phyloP scores from a whole-genome alignment of 1,284 basidiomycete species.

The Heterobasidion irregulare region DNA sequence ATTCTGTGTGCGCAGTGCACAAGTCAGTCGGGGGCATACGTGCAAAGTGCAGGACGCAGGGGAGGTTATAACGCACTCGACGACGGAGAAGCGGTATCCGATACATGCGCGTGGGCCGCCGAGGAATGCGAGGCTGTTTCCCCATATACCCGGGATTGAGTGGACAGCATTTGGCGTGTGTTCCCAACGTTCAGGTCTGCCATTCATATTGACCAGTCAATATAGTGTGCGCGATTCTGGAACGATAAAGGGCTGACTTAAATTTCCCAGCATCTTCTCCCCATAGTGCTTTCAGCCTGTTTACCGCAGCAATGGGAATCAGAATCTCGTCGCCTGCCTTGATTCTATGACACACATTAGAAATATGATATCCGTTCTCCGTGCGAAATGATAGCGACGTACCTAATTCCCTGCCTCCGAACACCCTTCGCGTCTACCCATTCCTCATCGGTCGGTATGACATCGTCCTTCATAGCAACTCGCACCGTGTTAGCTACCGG shows the following conservation, averaged over 20 bases:
- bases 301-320: slow-evolving; percentile 9
- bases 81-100: slow-evolving; percentile 36
- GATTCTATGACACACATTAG: slow-evolving; percentile 3
- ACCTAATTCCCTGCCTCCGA: slow-evolving; percentile 11
- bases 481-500: slow-evolving; percentile 53
- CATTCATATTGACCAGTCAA: neutral
- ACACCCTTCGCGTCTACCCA: slow-evolving; percentile 15
- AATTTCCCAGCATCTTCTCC: slow-evolving; percentile 22
- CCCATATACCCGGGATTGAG: slow-evolving; percentile 21
- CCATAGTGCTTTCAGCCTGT: slow-evolving; percentile 17
- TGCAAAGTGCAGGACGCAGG: neutral
- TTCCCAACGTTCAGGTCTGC: slow-evolving; percentile 24
- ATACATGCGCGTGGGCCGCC: slow-evolving; percentile 22
- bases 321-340: slow-evolving; percentile 5
- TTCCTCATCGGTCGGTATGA: slow-evolving; percentile 39
- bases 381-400: neutral
- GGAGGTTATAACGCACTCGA: slow-evolving; percentile 21
- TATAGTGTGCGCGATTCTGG: neutral
- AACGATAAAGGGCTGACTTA: slow-evolving; percentile 6
- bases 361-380: neutral
- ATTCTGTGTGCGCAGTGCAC: slow-evolving; percentile 17
- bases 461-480: slow-evolving; percentile 40
- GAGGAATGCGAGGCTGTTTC: slow-evolving; percentile 23
- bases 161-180: slow-evolving; percentile 11
- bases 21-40: neutral